Conservation (phyloP, 805 yeast genomes). For the Huiozyma sinensis region DNA sequence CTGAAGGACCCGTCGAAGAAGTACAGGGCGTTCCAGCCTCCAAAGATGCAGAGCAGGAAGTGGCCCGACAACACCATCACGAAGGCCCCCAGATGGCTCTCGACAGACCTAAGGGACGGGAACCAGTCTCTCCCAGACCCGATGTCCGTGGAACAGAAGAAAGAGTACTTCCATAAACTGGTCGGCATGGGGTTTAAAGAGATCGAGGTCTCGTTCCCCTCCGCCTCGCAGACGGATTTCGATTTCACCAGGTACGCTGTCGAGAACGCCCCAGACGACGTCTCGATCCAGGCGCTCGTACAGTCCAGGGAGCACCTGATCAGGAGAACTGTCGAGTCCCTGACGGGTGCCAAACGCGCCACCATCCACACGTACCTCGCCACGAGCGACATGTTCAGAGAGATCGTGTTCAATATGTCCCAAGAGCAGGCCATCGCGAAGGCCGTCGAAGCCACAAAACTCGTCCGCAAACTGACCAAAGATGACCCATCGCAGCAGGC, state of each 20-base stretch:
- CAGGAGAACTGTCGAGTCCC: slow-evolving; percentile 58
- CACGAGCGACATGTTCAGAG: slow-evolving; percentile 62
- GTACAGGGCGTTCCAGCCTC: slow-evolving; percentile 45
- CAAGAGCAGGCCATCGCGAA: slow-evolving; percentile 46
- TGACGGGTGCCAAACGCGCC: slow-evolving; percentile 66
- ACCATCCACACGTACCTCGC: slow-evolving; percentile 71
- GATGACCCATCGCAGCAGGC: slow-evolving; percentile 44
- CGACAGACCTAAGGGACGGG: slow-evolving; percentile 77
- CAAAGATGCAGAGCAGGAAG: slow-evolving; percentile 48
- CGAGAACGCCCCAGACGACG: slow-evolving; percentile 66
- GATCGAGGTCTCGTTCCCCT: slow-evolving; percentile 75
- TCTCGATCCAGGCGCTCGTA: slow-evolving; percentile 62
- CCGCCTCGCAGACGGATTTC: slow-evolving; percentile 71
- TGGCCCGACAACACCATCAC: slow-evolving; percentile 58
- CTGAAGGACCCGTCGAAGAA: slow-evolving; percentile 58
- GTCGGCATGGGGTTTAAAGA: slow-evolving; percentile 71
- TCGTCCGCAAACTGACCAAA: slow-evolving; percentile 61
- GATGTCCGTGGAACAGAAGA: slow-evolving; percentile 69
- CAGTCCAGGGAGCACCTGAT: slow-evolving; percentile 72
- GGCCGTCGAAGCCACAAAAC: slow-evolving; percentile 53
- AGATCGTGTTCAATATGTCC: slow-evolving; percentile 53
- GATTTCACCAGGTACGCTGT: slow-evolving; percentile 72
- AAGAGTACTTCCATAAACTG: slow-evolving; percentile 55
- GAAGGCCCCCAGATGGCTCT: slow-evolving; percentile 70
- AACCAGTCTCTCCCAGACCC: slow-evolving; percentile 82